A percentile compares a stretch with the other conserved stretches of the same genome.
Evolutionary conservation across 306 rosid species (phyloP).

Genomic region (Medicago lupulina): DNA sequence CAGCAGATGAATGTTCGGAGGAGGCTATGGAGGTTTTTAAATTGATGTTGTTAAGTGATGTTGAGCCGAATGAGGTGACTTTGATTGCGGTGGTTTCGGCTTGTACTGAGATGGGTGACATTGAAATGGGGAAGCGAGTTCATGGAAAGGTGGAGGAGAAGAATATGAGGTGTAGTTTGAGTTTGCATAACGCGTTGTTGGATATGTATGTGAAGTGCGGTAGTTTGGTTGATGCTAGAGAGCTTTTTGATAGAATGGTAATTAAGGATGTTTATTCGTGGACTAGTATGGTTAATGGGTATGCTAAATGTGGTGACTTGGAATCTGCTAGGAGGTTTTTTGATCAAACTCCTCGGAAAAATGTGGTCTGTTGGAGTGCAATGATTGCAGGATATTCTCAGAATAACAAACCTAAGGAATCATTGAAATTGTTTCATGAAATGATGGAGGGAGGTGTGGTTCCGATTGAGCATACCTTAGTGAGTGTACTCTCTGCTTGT

Average conservation of each 20-base stretch:
- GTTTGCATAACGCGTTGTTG: slow-evolving; percentile 67
- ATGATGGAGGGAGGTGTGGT: slow-evolving; percentile 56
- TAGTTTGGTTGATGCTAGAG: slow-evolving; percentile 49
- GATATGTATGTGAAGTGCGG: slow-evolving; percentile 78
- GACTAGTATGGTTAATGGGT: slow-evolving; percentile 86
- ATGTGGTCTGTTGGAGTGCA: slow-evolving; percentile 74
- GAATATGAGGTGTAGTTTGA: slow-evolving; percentile 42
- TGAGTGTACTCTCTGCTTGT: slow-evolving; percentile 79
- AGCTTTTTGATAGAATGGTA: slow-evolving; percentile 64
- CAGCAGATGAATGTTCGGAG: slow-evolving; percentile 41
- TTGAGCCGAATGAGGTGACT: slow-evolving; percentile 81
- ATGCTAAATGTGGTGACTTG: slow-evolving; percentile 71
- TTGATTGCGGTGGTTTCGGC: slow-evolving; percentile 64
- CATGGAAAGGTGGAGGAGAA: slow-evolving; percentile 49
- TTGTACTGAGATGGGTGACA: slow-evolving; percentile 54
- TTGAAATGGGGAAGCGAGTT: slow-evolving; percentile 52
- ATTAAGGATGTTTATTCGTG: slow-evolving; percentile 71
- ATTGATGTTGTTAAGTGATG: slow-evolving; percentile 58
- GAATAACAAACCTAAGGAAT: slow-evolving; percentile 67
- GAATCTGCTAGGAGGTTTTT: slow-evolving; percentile 68
- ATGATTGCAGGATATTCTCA: slow-evolving; percentile 82
- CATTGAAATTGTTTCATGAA: slow-evolving; percentile 62
- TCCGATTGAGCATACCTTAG: slow-evolving; percentile 69
- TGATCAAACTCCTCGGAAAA: slow-evolving; percentile 66
- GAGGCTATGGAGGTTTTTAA: slow-evolving; percentile 62